Base-by-base conservation (phyloP, 1,139 yeast species). In the Geotrichum aggregatum region DNA sequence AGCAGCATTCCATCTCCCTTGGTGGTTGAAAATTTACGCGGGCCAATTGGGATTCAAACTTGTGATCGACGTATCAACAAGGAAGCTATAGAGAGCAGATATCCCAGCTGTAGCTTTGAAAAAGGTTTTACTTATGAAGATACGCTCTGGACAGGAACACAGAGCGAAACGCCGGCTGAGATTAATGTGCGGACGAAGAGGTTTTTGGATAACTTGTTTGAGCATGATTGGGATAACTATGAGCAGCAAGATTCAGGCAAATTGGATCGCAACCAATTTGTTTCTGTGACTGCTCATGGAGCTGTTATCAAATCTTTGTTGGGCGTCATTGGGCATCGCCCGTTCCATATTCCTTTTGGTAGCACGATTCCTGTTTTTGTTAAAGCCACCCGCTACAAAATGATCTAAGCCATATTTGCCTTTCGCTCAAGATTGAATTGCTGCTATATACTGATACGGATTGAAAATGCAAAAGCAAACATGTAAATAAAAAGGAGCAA, bases 351-450 rank as follows among this genome's bases (percentile, higher is more conserved):
- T 44, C 75, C 79, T 11, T 79, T 86, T 0, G 87, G 87, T 0
- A 87, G 85, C 3, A 79, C 82, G 81, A 74, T 82, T 24, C 87
- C 87, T 1, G 72, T 81, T 18, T 76, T 81, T 11, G 75, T 82
- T n/a, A 46, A 48, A 21, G 51, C 47, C 18, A 49, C 41, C 14
- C 39, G 48, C 8, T 42, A 41, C 40, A 39, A 21, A 11, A n/a
- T 18, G 21, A n/a, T n/a, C 3, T 36, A 13, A 21, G 10, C n/a
- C 24, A 13, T 13, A n/a, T n/a, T n/a, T n/a, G n/a, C n/a, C n/a
- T n/a, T n/a, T n/a, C n/a, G n/a, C n/a, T n/a, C n/a, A n/a, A n/a
- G n/a, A n/a, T n/a, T n/a, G n/a, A n/a, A n/a, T n/a, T n/a, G n/a
- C n/a, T n/a, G n/a, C n/a, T n/a, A n/a, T n/a, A n/a, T n/a, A n/a